A percentile compares a stretch with the other conserved stretches of the same genome.
These are phyloP conservation scores for Bromus sterilis DNA, from an alignment of 176 grass and related monocot genomes.

Conservation along the genomic window DNA sequence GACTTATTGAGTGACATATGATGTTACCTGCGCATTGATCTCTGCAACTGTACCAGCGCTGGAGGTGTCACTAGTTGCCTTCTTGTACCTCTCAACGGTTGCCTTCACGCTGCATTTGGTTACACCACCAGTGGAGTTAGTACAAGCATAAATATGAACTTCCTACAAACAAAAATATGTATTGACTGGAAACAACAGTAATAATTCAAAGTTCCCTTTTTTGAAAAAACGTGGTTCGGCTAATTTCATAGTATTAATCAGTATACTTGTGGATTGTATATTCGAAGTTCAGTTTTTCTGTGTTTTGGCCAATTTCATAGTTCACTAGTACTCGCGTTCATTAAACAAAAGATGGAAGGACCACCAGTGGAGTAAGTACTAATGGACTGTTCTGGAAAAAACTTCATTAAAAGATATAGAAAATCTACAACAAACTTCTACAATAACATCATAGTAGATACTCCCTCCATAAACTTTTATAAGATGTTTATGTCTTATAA, in stretches of 20 bases:
- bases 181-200: background rate
- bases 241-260: too few species aligned
- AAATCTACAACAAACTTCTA: background rate
- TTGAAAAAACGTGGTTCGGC: too few species aligned
- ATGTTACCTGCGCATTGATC: constrained; percentile 73
- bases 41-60: constrained; percentile 57
- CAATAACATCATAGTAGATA: too few species aligned
- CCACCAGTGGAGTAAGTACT: too few species aligned
- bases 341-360: too few species aligned
- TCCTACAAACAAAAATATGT: background rate
- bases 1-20: constrained; percentile 21
- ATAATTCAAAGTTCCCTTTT: too few species aligned
- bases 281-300: too few species aligned
- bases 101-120: constrained; percentile 61
- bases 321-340: too few species aligned
- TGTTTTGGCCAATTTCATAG: too few species aligned
- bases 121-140: background rate
- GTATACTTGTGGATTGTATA: too few species aligned
- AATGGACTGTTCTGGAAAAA: background rate
- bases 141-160: background rate
- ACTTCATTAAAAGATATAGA: background rate
- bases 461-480: too few species aligned
- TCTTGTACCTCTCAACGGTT: constrained; percentile 93
- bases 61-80: constrained; percentile 59
- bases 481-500: too few species aligned